Evolutionary conservation across 2,329 filamentous ascomycete species (phyloP), one percentile per base, ranked within the genome.

Genomic region (Bipolaris oryzae): DNA sequence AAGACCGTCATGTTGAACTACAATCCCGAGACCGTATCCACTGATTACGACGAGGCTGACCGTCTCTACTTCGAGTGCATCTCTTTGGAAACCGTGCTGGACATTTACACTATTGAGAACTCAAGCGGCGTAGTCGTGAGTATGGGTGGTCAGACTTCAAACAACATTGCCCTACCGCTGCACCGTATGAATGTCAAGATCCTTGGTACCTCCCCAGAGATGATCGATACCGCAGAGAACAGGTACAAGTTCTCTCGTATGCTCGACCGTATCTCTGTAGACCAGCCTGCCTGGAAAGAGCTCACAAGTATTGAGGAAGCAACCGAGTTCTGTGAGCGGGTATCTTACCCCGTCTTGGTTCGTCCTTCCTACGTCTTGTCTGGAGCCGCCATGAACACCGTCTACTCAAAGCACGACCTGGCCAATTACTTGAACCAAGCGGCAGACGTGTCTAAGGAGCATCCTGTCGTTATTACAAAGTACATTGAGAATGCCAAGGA

Each of bases 401-500:
- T 98, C 34, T 98, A 98, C 81, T 97, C 94, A 0, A 88, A 96
- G 80, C 90, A 94, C 74, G 95, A 98, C 74, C 82, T 99, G 56
- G 90, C 91, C 69, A 89, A 84, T 71, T 98, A 96, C 77, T 83
- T 99, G 42, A 86, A 90, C 63, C 94, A 98, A 79, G 95, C 95
- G 51, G 91, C 86, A 6, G 93, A 96, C 64, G 95, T 99, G 44
- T 98, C 95, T 5, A 88, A 91, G 61, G 94, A 98, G 61, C 91
- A 98, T 76, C 95, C 95, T 0, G 95, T 99, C 10, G 95, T 99
- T 60, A 98, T 99, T 72, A 98, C 94, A 59, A 99, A 99, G 81
- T 99, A 98, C 80, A 98, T 99, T 66, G 95, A 99, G 82, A 95
- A 96, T 66, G 95, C 95, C 64, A 98, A 99, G 83, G 95, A 99